phyloP scores from a whole-genome alignment of 805 yeast genomes.

The Teunomyces funiuensis region DNA sequence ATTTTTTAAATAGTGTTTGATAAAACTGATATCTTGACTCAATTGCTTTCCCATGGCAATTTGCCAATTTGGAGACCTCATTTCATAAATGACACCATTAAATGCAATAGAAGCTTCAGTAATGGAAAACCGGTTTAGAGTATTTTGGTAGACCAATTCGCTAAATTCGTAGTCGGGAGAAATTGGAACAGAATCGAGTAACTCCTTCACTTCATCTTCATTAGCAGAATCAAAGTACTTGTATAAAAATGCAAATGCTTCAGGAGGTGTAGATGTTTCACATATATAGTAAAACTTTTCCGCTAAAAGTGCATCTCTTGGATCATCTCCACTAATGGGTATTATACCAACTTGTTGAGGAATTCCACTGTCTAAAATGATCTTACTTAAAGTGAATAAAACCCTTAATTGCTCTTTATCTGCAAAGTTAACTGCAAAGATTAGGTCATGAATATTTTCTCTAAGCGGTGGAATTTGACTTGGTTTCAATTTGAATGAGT shows the following conservation, averaged over 20 bases:
- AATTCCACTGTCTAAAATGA: slow-evolving; percentile 54
- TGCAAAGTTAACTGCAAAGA: slow-evolving; percentile 66
- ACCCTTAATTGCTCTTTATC: slow-evolving; percentile 51
- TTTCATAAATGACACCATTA: slow-evolving; percentile 67
- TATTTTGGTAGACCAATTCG: slow-evolving; percentile 18
- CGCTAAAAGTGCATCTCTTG: slow-evolving; percentile 28
- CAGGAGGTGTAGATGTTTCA: slow-evolving; percentile 28
- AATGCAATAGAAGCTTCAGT: slow-evolving; percentile 54
- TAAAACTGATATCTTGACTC: slow-evolving; percentile 47
- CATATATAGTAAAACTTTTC: slow-evolving; percentile 34
- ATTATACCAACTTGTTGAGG: slow-evolving; percentile 83
- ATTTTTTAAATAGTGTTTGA: slow-evolving; percentile 27
- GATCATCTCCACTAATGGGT: slow-evolving; percentile 49
- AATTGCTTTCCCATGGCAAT: slow-evolving; percentile 51
- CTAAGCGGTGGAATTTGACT: slow-evolving; percentile 69
- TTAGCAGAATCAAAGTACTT: slow-evolving; percentile 29
- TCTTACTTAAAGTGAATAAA: slow-evolving; percentile 48
- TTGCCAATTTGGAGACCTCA: slow-evolving; percentile 55
- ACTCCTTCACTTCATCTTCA: slow-evolving; percentile 23
- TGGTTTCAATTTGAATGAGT: slow-evolving; percentile 23
- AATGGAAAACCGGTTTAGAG: slow-evolving; percentile 35
- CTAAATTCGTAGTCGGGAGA: slow-evolving; percentile 18
- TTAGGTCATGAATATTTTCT: slow-evolving; percentile 73
- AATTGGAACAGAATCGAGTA: slow-evolving; percentile 19
- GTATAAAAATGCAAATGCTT: slow-evolving; percentile 41